These are phyloP conservation scores for Beauveria pseudobassiana DNA, from an alignment of 2,329 filamentous ascomycete species.

Conservation along the genomic window DNA sequence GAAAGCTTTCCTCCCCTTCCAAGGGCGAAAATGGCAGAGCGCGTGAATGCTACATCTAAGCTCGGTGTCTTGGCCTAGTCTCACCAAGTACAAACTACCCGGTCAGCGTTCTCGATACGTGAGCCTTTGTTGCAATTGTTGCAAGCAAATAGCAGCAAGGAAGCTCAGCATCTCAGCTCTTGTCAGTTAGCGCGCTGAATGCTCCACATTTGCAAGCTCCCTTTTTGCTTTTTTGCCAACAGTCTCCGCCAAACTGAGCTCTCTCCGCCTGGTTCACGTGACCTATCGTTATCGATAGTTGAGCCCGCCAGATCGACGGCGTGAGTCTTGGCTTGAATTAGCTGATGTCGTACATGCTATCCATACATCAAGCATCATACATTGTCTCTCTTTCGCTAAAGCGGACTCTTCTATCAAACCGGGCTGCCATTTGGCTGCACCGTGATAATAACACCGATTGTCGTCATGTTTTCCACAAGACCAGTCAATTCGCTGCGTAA, in stretches of 20 bases:
- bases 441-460: background rate
- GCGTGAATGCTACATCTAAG: background rate
- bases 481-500: slow-evolving; percentile 29
- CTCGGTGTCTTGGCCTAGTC: background rate
- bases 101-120: background rate
- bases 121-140: background rate
- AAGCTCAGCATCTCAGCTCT: background rate
- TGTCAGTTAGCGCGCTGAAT: background rate
- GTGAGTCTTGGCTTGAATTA: background rate
- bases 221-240: background rate
- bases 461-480: slow-evolving; percentile 31
- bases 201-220: background rate
- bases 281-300: slow-evolving; percentile 1
- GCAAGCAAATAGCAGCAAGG: background rate
- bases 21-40: background rate
- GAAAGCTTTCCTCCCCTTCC: background rate
- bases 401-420: no score
- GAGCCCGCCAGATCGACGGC: background rate
- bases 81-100: background rate
- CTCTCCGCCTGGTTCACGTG: background rate
- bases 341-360: background rate
- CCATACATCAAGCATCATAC: background rate
- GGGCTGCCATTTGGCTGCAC: slow-evolving; percentile 11
- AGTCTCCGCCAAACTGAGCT: background rate
- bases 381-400: background rate